phyloP scores from a whole-genome alignment of 495 filamentous ascomycete genomes.

The Penicillium odoratum region DNA sequence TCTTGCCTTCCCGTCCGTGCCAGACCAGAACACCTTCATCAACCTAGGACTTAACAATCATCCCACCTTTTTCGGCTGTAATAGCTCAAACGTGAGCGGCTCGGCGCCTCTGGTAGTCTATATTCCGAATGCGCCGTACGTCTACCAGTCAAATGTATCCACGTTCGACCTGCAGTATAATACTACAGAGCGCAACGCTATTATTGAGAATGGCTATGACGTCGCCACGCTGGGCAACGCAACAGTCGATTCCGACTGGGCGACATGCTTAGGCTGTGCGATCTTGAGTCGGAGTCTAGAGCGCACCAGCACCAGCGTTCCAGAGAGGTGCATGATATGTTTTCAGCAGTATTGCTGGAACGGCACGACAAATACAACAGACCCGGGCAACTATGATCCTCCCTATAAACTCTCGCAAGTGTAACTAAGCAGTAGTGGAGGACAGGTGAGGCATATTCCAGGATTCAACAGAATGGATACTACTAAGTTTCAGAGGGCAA shows the following conservation, averaged over 20 bases:
- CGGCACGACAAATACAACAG: slow-evolving; percentile 54
- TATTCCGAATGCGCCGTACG: slow-evolving; percentile 82
- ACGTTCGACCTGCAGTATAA: slow-evolving; percentile 62
- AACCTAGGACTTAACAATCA: slow-evolving; percentile 80
- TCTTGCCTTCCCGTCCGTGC: slow-evolving; percentile 79
- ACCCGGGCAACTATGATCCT: slow-evolving; percentile 13
- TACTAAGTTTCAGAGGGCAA: too few relatives aligned
- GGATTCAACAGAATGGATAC: too few relatives aligned
- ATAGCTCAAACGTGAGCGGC: slow-evolving; percentile 57
- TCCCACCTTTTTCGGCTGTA: slow-evolving; percentile 93
- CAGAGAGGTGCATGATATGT: slow-evolving; percentile 62
- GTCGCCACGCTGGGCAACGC: slow-evolving; percentile 72
- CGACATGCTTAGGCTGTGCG: slow-evolving; percentile 74
- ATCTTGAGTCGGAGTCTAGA: slow-evolving; percentile 65
- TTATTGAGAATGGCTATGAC: slow-evolving; percentile 76
- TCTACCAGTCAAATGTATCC: slow-evolving; percentile 65
- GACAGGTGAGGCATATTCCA: background rate
- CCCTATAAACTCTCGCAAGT: slow-evolving; percentile 1
- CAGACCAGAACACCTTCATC: slow-evolving; percentile 82
- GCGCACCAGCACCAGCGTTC: slow-evolving; percentile 56
- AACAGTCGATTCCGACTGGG: slow-evolving; percentile 66
- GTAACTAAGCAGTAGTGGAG: slow-evolving; percentile 1
- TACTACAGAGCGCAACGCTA: slow-evolving; percentile 59
- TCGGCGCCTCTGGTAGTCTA: slow-evolving; percentile 78
- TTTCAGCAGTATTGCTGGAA: slow-evolving; percentile 82